Percentiles rank a stretch among this genome's conserved stretches.
Conservation (phyloP, 768 basidiomycete species). For the Hygrophorus pudorinus region DNA sequence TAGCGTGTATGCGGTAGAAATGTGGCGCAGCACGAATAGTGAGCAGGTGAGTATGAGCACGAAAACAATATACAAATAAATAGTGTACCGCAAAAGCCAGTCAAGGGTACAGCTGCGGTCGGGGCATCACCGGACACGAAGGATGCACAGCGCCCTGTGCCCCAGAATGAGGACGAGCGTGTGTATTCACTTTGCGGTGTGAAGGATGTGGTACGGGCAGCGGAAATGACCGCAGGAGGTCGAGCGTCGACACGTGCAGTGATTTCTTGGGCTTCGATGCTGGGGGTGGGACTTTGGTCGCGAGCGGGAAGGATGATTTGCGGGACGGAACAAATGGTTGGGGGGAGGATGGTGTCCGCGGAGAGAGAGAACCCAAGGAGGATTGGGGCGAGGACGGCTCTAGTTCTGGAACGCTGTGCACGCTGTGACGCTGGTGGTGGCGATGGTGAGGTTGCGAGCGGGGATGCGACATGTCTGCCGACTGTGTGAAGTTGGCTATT, state of each 20-base stretch:
- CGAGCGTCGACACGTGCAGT: conserved; percentile 29
- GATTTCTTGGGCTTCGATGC: conserved; percentile 16
- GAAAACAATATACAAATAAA: too few relatives aligned
- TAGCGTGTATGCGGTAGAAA: too few relatives aligned
- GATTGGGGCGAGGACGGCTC: conserved; percentile 32
- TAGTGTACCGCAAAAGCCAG: too few relatives aligned
- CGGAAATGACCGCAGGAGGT: conserved; percentile 39
- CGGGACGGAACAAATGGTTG: conserved; percentile 11
- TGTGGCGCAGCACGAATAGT: too few relatives aligned
- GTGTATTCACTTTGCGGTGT: conserved; percentile 13
- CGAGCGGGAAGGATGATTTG: conserved; percentile 9
- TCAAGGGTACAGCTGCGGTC: too few relatives aligned
- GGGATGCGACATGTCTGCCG: too few relatives aligned
- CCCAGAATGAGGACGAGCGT: conserved; percentile 3
- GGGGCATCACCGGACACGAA: too few relatives aligned
- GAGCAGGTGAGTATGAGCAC: too few relatives aligned
- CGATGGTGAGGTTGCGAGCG: conserved; percentile 8
- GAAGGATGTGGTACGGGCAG: conserved; percentile 25
- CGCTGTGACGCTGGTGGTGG: conserved; percentile 8
- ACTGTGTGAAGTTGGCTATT: conserved; percentile 12
- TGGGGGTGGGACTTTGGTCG: conserved; percentile 14
- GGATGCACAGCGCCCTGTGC: too few relatives aligned
- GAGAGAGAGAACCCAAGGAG: conserved; percentile 25
- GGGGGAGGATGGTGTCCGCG: conserved; percentile 19
- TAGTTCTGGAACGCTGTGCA: conserved; percentile 28